Conservation (phyloP, 495 filamentous ascomycete genomes). For the Lepraria neglecta region DNA sequence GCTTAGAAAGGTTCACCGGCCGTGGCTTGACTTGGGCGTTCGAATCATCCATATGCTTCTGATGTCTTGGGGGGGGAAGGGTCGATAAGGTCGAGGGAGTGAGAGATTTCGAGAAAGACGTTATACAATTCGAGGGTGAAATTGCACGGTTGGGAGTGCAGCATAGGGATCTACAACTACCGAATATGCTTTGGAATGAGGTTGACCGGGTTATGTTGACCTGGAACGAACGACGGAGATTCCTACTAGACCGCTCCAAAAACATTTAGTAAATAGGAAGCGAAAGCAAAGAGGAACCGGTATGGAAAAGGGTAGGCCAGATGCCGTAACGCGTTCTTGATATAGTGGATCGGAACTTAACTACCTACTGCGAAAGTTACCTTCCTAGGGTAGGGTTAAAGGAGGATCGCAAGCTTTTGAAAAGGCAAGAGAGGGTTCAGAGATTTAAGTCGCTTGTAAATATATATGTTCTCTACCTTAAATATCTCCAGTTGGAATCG, state of each 20-base stretch:
- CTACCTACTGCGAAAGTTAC: too few species aligned
- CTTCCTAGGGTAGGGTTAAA: too few species aligned
- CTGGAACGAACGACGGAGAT: slow-evolving; percentile 25
- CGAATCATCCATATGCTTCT: background rate
- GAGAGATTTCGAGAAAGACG: background rate
- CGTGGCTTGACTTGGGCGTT: background rate
- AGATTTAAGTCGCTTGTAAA: too few species aligned
- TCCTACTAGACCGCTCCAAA: background rate
- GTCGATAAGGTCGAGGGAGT: background rate
- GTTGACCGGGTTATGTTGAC: slow-evolving; percentile 28
- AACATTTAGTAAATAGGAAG: background rate
- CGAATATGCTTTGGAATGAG: slow-evolving; percentile 28
- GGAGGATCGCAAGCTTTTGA: too few species aligned
- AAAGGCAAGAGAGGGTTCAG: too few species aligned
- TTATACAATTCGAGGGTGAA: background rate
- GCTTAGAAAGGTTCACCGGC: background rate
- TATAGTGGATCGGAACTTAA: too few species aligned
- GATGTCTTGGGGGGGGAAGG: slow-evolving; percentile 3
- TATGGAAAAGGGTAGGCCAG: too few species aligned
- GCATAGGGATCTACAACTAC: slow-evolving; percentile 24
- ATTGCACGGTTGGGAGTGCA: slow-evolving; percentile 20
- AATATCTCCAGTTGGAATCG: too few species aligned
- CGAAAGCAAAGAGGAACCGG: background rate
- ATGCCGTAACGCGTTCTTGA: too few species aligned
- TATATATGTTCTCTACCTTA: too few species aligned